Conservation (phyloP, 1,284 basidiomycete species). For the Moniliella sp. region DNA sequence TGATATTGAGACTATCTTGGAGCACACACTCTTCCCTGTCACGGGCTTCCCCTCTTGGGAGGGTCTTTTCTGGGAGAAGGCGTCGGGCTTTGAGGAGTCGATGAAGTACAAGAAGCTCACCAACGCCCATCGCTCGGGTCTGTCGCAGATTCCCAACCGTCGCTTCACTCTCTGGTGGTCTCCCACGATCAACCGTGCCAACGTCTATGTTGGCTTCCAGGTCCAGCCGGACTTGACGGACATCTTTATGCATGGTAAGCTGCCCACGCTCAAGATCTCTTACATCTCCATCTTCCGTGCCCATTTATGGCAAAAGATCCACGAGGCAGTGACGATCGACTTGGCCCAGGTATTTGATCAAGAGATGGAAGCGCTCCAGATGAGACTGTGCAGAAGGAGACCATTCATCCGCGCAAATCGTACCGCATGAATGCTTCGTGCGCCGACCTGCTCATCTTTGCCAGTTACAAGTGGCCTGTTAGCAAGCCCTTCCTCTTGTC, state of each 20-base stretch:
- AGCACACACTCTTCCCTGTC: slow-evolving; percentile 92
- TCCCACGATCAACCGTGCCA: slow-evolving; percentile 79
- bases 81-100: slow-evolving; percentile 68
- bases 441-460: slow-evolving; percentile 90
- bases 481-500: slow-evolving; percentile 82
- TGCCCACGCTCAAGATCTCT: slow-evolving; percentile 51
- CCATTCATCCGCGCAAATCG: slow-evolving; percentile 90
- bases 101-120: slow-evolving; percentile 61
- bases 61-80: slow-evolving; percentile 44
- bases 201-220: slow-evolving; percentile 98
- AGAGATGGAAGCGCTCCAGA: slow-evolving; percentile 87
- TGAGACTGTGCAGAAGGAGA: slow-evolving; percentile 99
- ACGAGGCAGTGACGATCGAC: slow-evolving; percentile 78
- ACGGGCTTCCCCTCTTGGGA: slow-evolving; percentile 50
- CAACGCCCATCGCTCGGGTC: slow-evolving; percentile 81
- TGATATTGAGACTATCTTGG: slow-evolving; percentile 85
- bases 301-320: slow-evolving; percentile 75
- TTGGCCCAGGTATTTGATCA: slow-evolving; percentile 89
- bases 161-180: slow-evolving; percentile 99
- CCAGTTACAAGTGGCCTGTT: slow-evolving; percentile 77
- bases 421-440: slow-evolving; percentile 97
- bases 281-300: slow-evolving; percentile 99
- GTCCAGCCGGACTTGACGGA: slow-evolving; percentile 92
- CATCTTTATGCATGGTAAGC: slow-evolving; percentile 72
- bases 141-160: slow-evolving; percentile 96